These are phyloP conservation scores for Nicotiana knightiana DNA, from an alignment of 257 asterid genomes.

Conservation along the genomic window DNA sequence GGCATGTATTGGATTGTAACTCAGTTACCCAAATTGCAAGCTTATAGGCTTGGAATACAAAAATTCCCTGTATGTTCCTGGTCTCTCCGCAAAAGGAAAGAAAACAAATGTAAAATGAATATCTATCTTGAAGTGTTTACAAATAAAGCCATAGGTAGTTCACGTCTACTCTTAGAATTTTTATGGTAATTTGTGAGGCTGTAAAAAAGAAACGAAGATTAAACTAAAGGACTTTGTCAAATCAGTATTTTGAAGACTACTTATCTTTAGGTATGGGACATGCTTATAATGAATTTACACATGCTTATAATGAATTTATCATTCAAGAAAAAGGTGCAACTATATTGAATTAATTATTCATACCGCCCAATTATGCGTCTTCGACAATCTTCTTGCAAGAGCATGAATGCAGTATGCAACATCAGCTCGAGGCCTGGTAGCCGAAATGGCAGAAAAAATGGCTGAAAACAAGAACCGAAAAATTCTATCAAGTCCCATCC, in stretches of 20 bases:
- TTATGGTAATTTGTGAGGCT: not conserved
- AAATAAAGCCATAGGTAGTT: not conserved
- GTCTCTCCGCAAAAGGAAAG: not conserved
- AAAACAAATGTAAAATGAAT: not conserved
- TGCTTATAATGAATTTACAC: not conserved
- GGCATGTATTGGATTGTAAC: not conserved
- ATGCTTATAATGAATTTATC: not conserved
- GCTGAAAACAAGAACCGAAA: conserved; percentile 44
- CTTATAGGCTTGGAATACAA: not conserved
- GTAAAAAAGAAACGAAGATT: not conserved
- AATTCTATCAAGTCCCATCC: conserved; percentile 17
- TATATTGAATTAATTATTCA: conserved; percentile 8
- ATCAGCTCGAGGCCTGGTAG: conserved; percentile 96
- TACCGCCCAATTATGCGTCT: conserved; percentile 99
- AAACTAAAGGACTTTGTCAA: not conserved
- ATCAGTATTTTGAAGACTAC: not conserved
- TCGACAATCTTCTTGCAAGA: conserved; percentile 81
- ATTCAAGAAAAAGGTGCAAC: not conserved
- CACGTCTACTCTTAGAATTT: not conserved
- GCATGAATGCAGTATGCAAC: conserved; percentile 97
- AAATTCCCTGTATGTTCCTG: not conserved
- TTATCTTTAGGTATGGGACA: not conserved
- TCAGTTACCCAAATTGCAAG: not conserved
- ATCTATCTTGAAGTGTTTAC: not conserved
- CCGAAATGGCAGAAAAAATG: conserved; percentile 80